These are phyloP conservation scores for Euphorbia peplus DNA, from an alignment of 345 rosid species.

Conservation along the genomic window DNA sequence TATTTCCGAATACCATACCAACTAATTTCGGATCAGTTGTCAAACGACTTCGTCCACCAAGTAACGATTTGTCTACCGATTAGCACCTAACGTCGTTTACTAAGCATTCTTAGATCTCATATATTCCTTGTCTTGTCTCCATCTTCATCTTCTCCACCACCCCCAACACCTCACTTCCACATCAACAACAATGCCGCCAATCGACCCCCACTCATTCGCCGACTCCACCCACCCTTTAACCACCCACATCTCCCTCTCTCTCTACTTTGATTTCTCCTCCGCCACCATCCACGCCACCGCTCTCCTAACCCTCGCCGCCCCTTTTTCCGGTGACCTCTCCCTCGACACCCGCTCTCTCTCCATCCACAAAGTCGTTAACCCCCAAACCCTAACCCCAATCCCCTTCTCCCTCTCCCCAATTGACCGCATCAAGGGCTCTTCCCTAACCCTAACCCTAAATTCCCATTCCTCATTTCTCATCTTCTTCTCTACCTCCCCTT, in stretches of 20 bases:
- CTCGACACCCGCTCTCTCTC: slow-evolving; percentile 74
- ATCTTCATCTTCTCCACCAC: neutral
- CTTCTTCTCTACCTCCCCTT: slow-evolving; percentile 56
- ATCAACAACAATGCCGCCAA: slow-evolving; percentile 53
- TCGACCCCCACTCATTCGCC: slow-evolving; percentile 86
- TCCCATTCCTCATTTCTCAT: slow-evolving; percentile 40
- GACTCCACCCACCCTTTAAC: slow-evolving; percentile 67
- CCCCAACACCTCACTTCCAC: neutral
- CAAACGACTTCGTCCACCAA: no score
- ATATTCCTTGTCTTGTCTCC: neutral
- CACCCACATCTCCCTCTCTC: slow-evolving; percentile 59
- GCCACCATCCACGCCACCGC: slow-evolving; percentile 74
- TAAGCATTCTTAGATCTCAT: no score
- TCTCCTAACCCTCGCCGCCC: slow-evolving; percentile 54
- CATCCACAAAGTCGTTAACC: slow-evolving; percentile 41
- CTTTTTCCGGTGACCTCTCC: slow-evolving; percentile 45
- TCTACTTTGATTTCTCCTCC: slow-evolving; percentile 72
- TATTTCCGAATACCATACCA: no score
- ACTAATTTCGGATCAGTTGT: no score
- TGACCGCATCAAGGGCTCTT: slow-evolving; percentile 55
- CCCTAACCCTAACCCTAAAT: slow-evolving; percentile 42
- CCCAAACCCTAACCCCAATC: slow-evolving; percentile 40
- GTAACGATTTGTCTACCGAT: no score
- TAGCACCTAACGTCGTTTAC: no score
- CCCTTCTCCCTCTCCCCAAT: slow-evolving; percentile 41